phyloP scores from a whole-genome alignment of 1,284 basidiomycete genomes.

The Malassezia pachydermatis region DNA sequence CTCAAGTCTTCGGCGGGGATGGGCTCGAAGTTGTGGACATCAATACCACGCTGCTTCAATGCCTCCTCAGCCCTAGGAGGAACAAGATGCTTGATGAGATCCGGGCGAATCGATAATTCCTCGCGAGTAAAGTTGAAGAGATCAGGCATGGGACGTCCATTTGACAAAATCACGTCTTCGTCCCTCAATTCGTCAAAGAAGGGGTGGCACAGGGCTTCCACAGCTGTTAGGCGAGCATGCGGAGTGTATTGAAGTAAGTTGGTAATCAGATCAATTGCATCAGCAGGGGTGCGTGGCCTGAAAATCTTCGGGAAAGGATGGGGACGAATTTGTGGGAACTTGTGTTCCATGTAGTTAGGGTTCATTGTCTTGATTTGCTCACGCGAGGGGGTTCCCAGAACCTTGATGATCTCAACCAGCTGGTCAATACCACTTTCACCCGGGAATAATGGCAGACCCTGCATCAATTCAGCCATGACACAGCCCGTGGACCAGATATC shows the following conservation, averaged over 20 bases:
- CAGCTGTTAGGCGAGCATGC: conserved; percentile 74
- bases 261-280: conserved; percentile 90
- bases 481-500: conserved; percentile 99
- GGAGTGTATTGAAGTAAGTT: conserved; percentile 96
- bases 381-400: conserved; percentile 90
- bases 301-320: conserved; percentile 66
- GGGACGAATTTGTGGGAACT: conserved; percentile 98
- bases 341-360: conserved; percentile 98
- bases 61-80: conserved; percentile 79
- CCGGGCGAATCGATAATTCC: conserved; percentile 90
- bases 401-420: conserved; percentile 99
- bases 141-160: conserved; percentile 85
- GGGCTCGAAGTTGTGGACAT: conserved; percentile 68
- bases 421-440: conserved; percentile 99
- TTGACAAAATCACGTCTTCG: conserved; percentile 76
- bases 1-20: conserved; percentile 47
- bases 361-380: conserved; percentile 99
- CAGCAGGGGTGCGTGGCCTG: conserved; percentile 86
- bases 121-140: conserved; percentile 95
- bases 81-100: conserved; percentile 80
- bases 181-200: conserved; percentile 92
- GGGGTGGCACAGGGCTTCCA: conserved; percentile 71
- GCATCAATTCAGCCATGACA: conserved; percentile 99
- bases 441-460: conserved; percentile 95
- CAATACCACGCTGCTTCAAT: conserved; percentile 73